Conservation (phyloP, 129 eudicot genomes). For the Helianthus tuberosus region DNA sequence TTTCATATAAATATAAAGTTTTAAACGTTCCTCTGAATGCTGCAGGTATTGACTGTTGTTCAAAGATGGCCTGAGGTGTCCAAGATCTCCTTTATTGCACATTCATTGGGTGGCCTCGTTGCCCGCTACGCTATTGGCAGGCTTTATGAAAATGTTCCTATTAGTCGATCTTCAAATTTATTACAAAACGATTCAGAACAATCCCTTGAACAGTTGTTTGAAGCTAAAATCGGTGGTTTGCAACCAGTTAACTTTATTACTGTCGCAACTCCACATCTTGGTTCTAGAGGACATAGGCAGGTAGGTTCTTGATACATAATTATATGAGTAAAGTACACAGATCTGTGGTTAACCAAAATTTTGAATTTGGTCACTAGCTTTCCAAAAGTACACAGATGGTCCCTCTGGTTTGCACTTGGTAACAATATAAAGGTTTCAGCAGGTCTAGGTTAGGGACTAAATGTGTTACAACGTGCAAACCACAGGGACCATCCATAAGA, state of each 20-base stretch:
- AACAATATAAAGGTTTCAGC: too few species aligned
- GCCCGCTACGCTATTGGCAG: slow-evolving; percentile 81
- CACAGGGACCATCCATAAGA: too few species aligned
- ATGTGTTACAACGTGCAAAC: too few species aligned
- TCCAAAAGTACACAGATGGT: background rate
- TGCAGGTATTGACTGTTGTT: slow-evolving; percentile 70
- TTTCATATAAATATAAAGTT: background rate
- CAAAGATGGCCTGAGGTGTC: slow-evolving; percentile 59
- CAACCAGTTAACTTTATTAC: slow-evolving; percentile 78
- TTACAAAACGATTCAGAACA: background rate
- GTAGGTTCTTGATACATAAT: slow-evolving; percentile 19
- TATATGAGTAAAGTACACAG: background rate
- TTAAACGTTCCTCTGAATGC: slow-evolving; percentile 14
- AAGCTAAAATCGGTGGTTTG: slow-evolving; percentile 56
- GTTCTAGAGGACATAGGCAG: slow-evolving; percentile 81
- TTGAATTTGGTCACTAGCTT: too few species aligned
- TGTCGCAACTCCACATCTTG: slow-evolving; percentile 83
- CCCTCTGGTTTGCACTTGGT: background rate
- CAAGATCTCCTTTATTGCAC: slow-evolving; percentile 87
- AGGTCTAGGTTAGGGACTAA: too few species aligned
- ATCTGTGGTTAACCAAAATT: too few species aligned
- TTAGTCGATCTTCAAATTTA: slow-evolving; percentile 9
- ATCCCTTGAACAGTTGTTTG: slow-evolving; percentile 18
- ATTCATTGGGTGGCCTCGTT: slow-evolving; percentile 90
- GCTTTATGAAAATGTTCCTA: slow-evolving; percentile 43